phyloP scores from a whole-genome alignment of 2,329 filamentous ascomycete species.

The Colletotrichum euphorbiae region DNA sequence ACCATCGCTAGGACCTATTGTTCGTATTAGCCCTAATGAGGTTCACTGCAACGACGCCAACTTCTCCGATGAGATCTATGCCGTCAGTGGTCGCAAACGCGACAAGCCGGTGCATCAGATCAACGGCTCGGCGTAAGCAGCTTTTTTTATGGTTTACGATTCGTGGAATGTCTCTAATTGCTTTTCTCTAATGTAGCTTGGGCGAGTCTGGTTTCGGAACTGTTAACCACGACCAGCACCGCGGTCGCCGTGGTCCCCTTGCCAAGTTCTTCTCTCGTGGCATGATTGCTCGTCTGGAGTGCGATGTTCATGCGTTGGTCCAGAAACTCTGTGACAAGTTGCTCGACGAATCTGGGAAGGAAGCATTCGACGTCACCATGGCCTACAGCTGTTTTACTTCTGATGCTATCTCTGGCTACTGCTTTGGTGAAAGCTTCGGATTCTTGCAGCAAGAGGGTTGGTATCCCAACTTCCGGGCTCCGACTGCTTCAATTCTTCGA shows the following conservation, averaged over 20 bases:
- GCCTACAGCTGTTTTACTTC: constrained; percentile 55
- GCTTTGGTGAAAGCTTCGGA: constrained; percentile 52
- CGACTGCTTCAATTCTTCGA: constrained; percentile 41
- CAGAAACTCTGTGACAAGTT: constrained; percentile 48
- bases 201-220: constrained; percentile 44
- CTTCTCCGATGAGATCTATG: constrained; percentile 54
- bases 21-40: constrained; percentile 54
- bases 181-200: constrained; percentile 35
- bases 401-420: constrained; percentile 53
- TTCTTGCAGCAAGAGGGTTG: constrained; percentile 49
- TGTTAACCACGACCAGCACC: constrained; percentile 45
- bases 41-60: constrained; percentile 51
- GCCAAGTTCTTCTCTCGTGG: constrained; percentile 48
- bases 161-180: constrained; percentile 5
- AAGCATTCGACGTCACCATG: constrained; percentile 49
- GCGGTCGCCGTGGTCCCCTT: constrained; percentile 44
- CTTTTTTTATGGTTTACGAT: background rate
- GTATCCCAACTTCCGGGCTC: constrained; percentile 50
- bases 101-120: constrained; percentile 41
- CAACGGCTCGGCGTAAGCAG: constrained; percentile 35
- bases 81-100: constrained; percentile 42
- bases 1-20: constrained; percentile 47
- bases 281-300: constrained; percentile 48
- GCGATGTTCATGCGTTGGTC: constrained; percentile 43
- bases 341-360: constrained; percentile 43